Conservation (phyloP, 495 filamentous ascomycete genomes). For the Penicillium silybi region DNA sequence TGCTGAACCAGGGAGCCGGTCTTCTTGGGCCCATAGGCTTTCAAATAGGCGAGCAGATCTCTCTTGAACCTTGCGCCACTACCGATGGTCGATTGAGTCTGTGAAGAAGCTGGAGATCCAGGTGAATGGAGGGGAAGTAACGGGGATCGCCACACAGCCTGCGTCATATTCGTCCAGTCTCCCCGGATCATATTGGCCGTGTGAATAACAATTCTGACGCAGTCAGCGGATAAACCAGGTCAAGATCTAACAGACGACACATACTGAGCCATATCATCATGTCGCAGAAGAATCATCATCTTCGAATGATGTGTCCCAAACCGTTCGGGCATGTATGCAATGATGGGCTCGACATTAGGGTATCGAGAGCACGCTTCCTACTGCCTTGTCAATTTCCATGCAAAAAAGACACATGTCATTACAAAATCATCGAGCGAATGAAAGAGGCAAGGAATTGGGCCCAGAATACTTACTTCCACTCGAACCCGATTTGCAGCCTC, state of each 20-base stretch:
- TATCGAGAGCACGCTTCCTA: slow-evolving; percentile 59
- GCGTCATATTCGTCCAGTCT: slow-evolving; percentile 87
- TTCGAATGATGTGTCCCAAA: slow-evolving; percentile 89
- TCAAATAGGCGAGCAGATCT: slow-evolving; percentile 71
- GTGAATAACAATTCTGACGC: slow-evolving; percentile 64
- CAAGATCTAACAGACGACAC: slow-evolving; percentile 3
- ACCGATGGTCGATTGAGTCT: slow-evolving; percentile 35
- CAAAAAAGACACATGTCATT: not conserved
- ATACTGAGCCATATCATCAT: slow-evolving; percentile 70
- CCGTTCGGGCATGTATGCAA: slow-evolving; percentile 77
- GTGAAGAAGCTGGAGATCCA: slow-evolving; percentile 3
- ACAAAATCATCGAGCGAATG: too few species aligned
- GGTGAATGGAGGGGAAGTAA: slow-evolving; percentile 51
- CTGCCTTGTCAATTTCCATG: not conserved
- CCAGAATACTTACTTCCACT: slow-evolving; percentile 52
- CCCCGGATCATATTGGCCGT: slow-evolving; percentile 84
- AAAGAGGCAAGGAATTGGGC: not conserved
- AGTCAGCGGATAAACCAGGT: not conserved
- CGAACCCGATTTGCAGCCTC: slow-evolving; percentile 58
- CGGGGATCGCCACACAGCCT: slow-evolving; percentile 80
- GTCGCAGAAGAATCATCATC: slow-evolving; percentile 77
- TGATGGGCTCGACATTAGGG: slow-evolving; percentile 64
- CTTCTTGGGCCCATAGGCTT: slow-evolving; percentile 57
- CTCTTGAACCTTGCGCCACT: slow-evolving; percentile 69
- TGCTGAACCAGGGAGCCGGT: slow-evolving; percentile 50